phyloP scores from a whole-genome alignment of 169 alveolate species.

The Eimeria necatrix region DNA sequence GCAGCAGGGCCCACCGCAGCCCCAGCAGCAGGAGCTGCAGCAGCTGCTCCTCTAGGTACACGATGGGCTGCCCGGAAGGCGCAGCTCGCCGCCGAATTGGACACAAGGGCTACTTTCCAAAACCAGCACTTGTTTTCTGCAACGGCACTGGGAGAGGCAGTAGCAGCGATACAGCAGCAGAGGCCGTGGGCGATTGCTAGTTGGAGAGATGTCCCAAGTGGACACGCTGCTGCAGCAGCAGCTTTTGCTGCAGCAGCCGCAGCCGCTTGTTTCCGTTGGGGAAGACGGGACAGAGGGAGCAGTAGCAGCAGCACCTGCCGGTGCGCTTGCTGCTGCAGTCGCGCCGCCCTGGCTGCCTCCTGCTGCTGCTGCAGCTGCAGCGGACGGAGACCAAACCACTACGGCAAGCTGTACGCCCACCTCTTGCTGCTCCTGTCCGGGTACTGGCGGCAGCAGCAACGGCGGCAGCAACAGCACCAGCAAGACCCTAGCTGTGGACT shows the following conservation, averaged over 20 bases:
- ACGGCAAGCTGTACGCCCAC: constrained; percentile 41
- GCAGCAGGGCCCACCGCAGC: background rate
- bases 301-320: constrained; percentile 1
- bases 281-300: background rate
- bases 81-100: too few relatives aligned
- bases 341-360: constrained; percentile 21
- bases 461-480: background rate
- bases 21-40: background rate
- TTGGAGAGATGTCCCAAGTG: constrained; percentile 49
- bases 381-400: constrained; percentile 32
- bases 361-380: constrained; percentile 6
- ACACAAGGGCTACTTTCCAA: too few relatives aligned
- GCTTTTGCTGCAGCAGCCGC: constrained; percentile 60
- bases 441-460: background rate
- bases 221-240: constrained; percentile 60
- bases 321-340: background rate
- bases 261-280: constrained; percentile 2
- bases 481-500: background rate
- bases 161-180: background rate
- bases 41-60: background rate
- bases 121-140: too few relatives aligned
- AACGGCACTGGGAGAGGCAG: too few relatives aligned
- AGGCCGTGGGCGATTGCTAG: background rate
- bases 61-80: too few relatives aligned
- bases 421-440: constrained; percentile 26